Evolutionary conservation across 2,329 filamentous ascomycete genomes (phyloP), one percentile per base, ranked within the genome.

Genomic region (Hymenoscyphus fraxineus): DNA sequence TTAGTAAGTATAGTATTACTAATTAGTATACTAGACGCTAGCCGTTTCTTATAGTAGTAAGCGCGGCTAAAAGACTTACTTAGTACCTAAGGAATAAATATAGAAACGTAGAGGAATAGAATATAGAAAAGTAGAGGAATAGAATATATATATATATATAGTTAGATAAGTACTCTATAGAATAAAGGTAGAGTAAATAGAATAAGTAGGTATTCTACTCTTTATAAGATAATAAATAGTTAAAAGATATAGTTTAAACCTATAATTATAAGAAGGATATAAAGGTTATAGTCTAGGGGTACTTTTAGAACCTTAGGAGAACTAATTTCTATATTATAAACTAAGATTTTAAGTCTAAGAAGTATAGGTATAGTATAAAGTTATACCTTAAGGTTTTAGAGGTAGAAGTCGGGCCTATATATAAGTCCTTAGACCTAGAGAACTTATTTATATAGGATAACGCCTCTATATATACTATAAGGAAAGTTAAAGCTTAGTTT

Each of bases 311-410:
- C 47, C 27, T 6, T 31, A 16, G 63, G 15, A 44, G 56, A 19
- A 59, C 40, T 27, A 10, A 22, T 10, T 32, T 65, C 10, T 65
- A 65, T 65, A 59, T 65, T 57, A 65, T 65, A 60, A 60, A 65
- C 57, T 32, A 47, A 19, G 62, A 64, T 64, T 60, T 64, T 44
- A 35, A 64, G 62, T 59, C 62, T 12, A 56, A 54, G 35, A 64
- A 64, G 47, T 41, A 60, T 60, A 32, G 44, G 32, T 60, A 64
- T 47, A 56, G 16, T 16, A 57, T 22, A 40, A 35, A 59, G 16
- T 41, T 10, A 1, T 56, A 60, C 32, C 47, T 64, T 1, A 39
- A 41, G 40, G 40, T 41, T 3, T 12, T 41, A 4, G 9, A 41
- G 6, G 12, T 13, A 41, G 40, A 41, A 41, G 40, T 41, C 39